Base-by-base conservation (phyloP, 2,329 filamentous ascomycete genomes). In the Tolypocladium endophyticum region DNA sequence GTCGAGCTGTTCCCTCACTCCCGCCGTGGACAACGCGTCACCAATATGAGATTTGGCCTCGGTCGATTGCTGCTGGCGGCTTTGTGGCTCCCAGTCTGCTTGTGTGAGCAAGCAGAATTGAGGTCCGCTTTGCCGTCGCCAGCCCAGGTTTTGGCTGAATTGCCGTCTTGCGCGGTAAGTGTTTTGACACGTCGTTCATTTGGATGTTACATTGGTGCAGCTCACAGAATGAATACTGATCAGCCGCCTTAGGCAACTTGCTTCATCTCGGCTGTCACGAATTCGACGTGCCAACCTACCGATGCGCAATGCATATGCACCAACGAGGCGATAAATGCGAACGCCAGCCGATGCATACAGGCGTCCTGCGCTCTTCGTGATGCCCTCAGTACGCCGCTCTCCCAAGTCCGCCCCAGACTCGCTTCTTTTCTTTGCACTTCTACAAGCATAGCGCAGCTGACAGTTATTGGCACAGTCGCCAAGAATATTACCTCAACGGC, bases 401-500 rank as follows among this genome's bases (percentile, higher is more conserved):
- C 3, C n/a, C n/a, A n/a, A n/a, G n/a, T 3, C 9, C 18, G 25
- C 14, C 45, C 3, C n/a, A 14, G 23, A 12, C n/a, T 7, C 23
- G n/a, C 12, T 50, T 9, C 28, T 50, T 30, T 3, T 18, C 7
- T 25, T 18, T 30, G 25, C 25, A 9, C 45, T 25, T 30, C 6
- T 14, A 14, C 16, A 20, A 18, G 14, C 25, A 50, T 25, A 8
- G 12, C 45, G 4, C 14, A 28, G 45, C 45, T 50, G 25, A 50
- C 25, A 20, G 20, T 18, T 4, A 28, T 16, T 14, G 45, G 16
- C n/a, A 38, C 33, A 60, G 59, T 43, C n/a, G 39, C 53, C 36
- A 58, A 60, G 30, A 56, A 60, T 23, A 23, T 53, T 18, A 60
- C 59, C 20, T 55, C 45, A n/a, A 55, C 38, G 1, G 23, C 47